Conservation (phyloP, 1,284 basidiomycete genomes). For the Moesziomyces parantarcticus region DNA sequence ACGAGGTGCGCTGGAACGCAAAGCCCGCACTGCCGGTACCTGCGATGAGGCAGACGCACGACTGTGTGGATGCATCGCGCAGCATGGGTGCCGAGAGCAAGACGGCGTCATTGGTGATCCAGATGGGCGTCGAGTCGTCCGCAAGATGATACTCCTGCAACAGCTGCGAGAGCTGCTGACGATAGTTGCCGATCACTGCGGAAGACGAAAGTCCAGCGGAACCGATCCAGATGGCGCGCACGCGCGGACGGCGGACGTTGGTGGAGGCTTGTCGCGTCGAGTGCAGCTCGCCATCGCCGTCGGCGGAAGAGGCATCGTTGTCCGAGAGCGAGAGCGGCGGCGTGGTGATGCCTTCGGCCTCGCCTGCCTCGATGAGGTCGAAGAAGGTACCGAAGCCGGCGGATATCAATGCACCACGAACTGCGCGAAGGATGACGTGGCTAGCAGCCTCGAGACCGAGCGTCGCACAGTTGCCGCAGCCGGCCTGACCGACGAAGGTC, state of each 20-base stretch:
- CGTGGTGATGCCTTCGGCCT: constrained; percentile 44
- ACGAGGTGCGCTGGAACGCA: constrained; percentile 39
- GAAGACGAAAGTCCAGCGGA: constrained; percentile 34
- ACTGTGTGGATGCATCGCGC: constrained; percentile 23
- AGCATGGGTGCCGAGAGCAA: constrained; percentile 45
- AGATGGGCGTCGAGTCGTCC: constrained; percentile 36
- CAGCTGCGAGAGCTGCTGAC: constrained; percentile 28
- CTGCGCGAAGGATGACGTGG: constrained; percentile 44
- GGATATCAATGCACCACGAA: constrained; percentile 29
- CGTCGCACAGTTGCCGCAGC: constrained; percentile 48
- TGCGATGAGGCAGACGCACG: constrained; percentile 45
- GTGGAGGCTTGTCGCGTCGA: neutral
- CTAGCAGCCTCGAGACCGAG: constrained; percentile 38
- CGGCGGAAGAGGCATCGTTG: constrained; percentile 31
- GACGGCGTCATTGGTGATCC: constrained; percentile 52
- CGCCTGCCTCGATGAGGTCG: constrained; percentile 43
- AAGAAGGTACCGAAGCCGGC: constrained; percentile 47
- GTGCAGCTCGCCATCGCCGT: constrained; percentile 15
- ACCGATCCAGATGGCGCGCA: constrained; percentile 49
- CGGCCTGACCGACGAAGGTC: constrained; percentile 41
- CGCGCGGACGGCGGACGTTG: constrained; percentile 14
- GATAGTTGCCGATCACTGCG: constrained; percentile 28
- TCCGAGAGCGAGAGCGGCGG: constrained; percentile 41
- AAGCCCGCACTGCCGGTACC: constrained; percentile 50
- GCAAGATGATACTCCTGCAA: constrained; percentile 29